phyloP scores from a whole-genome alignment of 2,329 filamentous ascomycete genomes.

The Diaporthe sp. region DNA sequence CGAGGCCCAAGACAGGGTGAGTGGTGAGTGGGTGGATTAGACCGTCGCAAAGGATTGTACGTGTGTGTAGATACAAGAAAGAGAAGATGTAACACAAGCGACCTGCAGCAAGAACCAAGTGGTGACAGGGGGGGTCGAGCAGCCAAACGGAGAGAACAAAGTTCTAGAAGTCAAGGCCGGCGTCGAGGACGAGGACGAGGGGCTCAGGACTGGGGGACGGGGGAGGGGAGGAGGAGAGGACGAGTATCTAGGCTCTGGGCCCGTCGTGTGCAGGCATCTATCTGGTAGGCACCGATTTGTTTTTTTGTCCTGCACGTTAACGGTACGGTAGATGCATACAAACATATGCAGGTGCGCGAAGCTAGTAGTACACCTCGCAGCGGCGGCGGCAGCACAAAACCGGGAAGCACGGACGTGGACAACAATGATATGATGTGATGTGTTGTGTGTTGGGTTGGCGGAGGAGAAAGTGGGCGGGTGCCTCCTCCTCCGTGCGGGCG shows the following conservation, averaged over 20 bases:
- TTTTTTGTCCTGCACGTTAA: slow-evolving; percentile 16
- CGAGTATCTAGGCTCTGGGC: slow-evolving; percentile 10
- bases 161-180: slow-evolving; percentile 26
- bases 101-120: slow-evolving; percentile 24
- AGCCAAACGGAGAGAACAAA: slow-evolving; percentile 29
- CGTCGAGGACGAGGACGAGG: slow-evolving; percentile 28
- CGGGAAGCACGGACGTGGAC: slow-evolving; percentile 17
- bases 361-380: not conserved
- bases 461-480: slow-evolving; percentile 37
- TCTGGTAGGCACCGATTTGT: slow-evolving; percentile 16
- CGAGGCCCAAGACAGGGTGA: slow-evolving; percentile 23
- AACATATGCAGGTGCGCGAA: slow-evolving; percentile 18
- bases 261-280: slow-evolving; percentile 22
- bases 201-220: slow-evolving; percentile 28
- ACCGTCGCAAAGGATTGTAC: slow-evolving; percentile 38
- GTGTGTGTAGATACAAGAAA: slow-evolving; percentile 35
- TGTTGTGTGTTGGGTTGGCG: slow-evolving; percentile 32
- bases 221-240: not conserved
- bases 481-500: slow-evolving; percentile 22
- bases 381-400: slow-evolving; percentile 11
- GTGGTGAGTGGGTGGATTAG: slow-evolving; percentile 1
- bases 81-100: slow-evolving; percentile 11
- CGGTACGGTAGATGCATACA: slow-evolving; percentile 2
- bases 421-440: slow-evolving; percentile 39
- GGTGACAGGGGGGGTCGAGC: slow-evolving; percentile 10